phyloP scores from a whole-genome alignment of 768 basidiomycete genomes.

The Lactarius trivialis region DNA sequence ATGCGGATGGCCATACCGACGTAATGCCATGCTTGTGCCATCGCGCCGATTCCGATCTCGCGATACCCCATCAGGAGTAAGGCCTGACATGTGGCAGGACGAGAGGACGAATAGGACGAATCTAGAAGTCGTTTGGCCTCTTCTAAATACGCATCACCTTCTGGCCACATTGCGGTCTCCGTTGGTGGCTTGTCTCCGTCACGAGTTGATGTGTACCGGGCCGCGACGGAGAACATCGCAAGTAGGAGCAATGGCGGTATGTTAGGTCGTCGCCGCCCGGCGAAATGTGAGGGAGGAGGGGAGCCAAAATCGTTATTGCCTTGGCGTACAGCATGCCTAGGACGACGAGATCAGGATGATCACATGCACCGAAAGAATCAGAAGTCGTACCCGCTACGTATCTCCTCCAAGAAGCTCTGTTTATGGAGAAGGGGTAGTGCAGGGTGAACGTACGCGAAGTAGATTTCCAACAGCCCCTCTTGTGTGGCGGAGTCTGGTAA shows the following conservation, averaged over 20 bases:
- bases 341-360: not conserved
- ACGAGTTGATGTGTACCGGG: conserved; percentile 50
- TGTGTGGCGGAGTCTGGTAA: conserved; percentile 58
- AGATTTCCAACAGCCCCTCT: conserved; percentile 64
- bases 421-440: conserved; percentile 75
- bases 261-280: conserved; percentile 38
- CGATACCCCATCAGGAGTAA: conserved; percentile 76
- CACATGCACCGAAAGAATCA: not conserved
- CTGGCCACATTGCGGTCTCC: conserved; percentile 68
- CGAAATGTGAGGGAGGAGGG: conserved; percentile 32
- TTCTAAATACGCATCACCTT: conserved; percentile 67
- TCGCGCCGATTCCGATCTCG: conserved; percentile 83
- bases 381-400: conserved; percentile 34
- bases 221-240: conserved; percentile 78
- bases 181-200: conserved; percentile 33
- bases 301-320: conserved; percentile 26
- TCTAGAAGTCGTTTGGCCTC: conserved; percentile 63
- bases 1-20: conserved; percentile 87
- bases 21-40: conserved; percentile 84
- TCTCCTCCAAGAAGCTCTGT: conserved; percentile 55
- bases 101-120: conserved; percentile 60
- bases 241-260: conserved; percentile 65
- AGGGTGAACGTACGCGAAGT: conserved; percentile 79
- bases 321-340: conserved; percentile 25
- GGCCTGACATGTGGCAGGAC: conserved; percentile 70